Base-by-base conservation (phyloP, 371 early-diverging fungal genomes). In the Synchytrium microbalum region DNA sequence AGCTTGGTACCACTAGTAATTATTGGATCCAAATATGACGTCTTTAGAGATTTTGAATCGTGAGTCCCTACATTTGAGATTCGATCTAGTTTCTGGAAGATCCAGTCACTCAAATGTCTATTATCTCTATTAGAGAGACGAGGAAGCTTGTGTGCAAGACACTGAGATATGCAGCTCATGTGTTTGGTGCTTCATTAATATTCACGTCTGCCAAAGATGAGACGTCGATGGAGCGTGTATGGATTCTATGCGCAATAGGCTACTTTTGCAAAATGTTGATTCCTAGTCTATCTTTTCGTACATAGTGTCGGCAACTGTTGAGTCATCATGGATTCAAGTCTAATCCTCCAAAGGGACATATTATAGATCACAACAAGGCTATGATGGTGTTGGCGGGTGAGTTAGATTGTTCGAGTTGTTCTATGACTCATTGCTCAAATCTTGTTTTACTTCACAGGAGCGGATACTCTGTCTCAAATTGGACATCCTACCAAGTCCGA, bases 1-100 rank as follows among this genome's bases (percentile, higher is more conserved):
- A 63, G 60, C 16, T 71, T 77, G 8, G 69, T 78, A 2, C 78
- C 75, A 1, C 38, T 77, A 23, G 67, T 75, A 10, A 69, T 81
- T 19, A 64, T 78, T 19, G 77, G 79, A 13, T 70, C 72, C 13
- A 75, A 76, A 51, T 77, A 67, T 31, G 82, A 81, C 61, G 46
- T 64, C 10, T 74, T 79, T 58, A 57, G 68, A n/a, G 69, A 72
- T 32, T 30, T 73, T 26, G 78, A 79, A 33, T 72, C 81, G 79
- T 76, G 64, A 62, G 70, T 69, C 0, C 3, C 0, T 2, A 25
- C 51, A n/a, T 14, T n/a, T n/a, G n/a, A n/a, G n/a, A n/a, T n/a
- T n/a, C n/a, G n/a, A n/a, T n/a, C n/a, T n/a, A n/a, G 57, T 57
- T 26, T 57, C 27, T 28, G 16, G 13, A 57, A 26, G 57, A 57